Conservation (phyloP, 2,329 filamentous ascomycete genomes). For the Shiraia sp. region DNA sequence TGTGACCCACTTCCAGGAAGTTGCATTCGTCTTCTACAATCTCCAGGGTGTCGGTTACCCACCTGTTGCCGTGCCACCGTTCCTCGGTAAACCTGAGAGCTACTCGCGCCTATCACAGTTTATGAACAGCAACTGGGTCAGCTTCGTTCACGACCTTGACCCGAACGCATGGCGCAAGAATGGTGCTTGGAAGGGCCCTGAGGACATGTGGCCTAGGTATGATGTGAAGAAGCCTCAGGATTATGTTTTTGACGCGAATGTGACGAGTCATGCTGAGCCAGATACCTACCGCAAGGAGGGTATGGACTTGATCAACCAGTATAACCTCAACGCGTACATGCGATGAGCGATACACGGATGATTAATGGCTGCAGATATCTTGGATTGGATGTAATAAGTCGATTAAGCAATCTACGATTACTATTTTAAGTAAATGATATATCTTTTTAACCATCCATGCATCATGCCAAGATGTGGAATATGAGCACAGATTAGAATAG, state of each 20-base stretch:
- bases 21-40: constrained; percentile 54
- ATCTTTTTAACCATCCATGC: too few species aligned
- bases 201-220: constrained; percentile 49
- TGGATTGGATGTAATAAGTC: too few species aligned
- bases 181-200: constrained; percentile 19
- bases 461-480: too few species aligned
- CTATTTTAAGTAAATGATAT: too few species aligned
- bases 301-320: constrained; percentile 48
- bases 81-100: constrained; percentile 39
- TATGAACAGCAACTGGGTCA: constrained; percentile 52
- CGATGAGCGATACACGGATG: not conserved
- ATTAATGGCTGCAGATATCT: too few species aligned
- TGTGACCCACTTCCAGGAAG: constrained; percentile 60
- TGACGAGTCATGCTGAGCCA: constrained; percentile 44
- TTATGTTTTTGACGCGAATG: constrained; percentile 54
- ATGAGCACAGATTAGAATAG: too few species aligned
- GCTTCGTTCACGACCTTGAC: constrained; percentile 49
- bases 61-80: constrained; percentile 38
- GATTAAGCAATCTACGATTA: too few species aligned
- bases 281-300: constrained; percentile 52
- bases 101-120: constrained; percentile 47
- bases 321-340: constrained; percentile 12
- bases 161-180: constrained; percentile 29
- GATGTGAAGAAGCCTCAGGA: constrained; percentile 40
- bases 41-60: constrained; percentile 48